Base-by-base conservation (phyloP, 177 flowering plant species). In the Vitis hybrid region DNA sequence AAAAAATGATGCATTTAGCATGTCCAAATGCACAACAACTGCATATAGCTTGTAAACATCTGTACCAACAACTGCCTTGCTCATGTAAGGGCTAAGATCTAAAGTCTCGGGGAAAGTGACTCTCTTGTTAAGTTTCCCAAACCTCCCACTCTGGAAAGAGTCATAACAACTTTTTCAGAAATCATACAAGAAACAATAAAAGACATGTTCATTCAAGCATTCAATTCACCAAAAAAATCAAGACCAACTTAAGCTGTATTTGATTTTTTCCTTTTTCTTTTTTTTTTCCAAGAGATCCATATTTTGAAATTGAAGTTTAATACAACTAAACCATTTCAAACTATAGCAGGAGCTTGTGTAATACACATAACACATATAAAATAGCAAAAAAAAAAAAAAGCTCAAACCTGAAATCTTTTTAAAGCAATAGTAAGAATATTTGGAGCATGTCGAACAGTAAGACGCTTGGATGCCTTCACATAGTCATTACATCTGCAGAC, bases 81-180 rank as follows among this genome's bases (percentile, higher is more conserved):
- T 93, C 93, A 88, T 91, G 82, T 93, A 95, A 58, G 91, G 93
- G 55, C 84, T 81, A 31, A 95, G 97, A 76, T 91, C 86, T 71
- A 95, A 77, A 45, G 81, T 87, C 76, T 91, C 98, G 6, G 98
- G 96, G 66, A 95, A 95, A 53, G 86, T 78, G 19, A 95, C 90
- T 82, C 88, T 87, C 85, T 95, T 95, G 84, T 95, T 95, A 52
- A 95, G 85, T 84, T 95, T 95, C 65, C 99, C 99, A 83, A 90
- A 95, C 72, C 94, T 87, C 51, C 99, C 99, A 80, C 92, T 87
- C 99, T 95, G 91, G 79, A 81, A 10, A 62, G 2, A 18, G 31
- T 19, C 19, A 33, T 62, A 14, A 68, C 8, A 61, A 58, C 18
- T 45, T 13, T 58, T 39, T 52, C 56, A 71, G 70, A 58, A 55